Evolutionary conservation across 495 filamentous ascomycete genomes (phyloP).

Genomic region (Aspergillus panamensis): DNA sequence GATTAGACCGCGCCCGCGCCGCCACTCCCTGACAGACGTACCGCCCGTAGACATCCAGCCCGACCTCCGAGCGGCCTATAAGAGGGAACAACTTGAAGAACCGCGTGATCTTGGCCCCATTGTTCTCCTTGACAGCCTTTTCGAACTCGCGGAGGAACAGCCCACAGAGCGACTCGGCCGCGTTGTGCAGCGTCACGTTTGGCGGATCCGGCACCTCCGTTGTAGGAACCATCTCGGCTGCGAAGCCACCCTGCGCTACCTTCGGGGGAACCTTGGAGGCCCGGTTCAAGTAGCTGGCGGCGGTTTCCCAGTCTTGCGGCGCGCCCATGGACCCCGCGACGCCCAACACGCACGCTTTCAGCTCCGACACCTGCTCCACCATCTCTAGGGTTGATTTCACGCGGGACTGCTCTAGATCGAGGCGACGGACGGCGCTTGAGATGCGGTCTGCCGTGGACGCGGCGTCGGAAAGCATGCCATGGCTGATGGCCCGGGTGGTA

Average conservation of each 20-base stretch:
- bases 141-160: conserved; percentile 94
- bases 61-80: conserved; percentile 84
- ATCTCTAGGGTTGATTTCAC: conserved; percentile 88
- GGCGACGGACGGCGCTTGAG: conserved; percentile 73
- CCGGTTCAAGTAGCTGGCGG: conserved; percentile 81
- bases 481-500: conserved; percentile 76
- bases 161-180: conserved; percentile 80
- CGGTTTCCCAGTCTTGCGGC: conserved; percentile 97
- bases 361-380: conserved; percentile 92
- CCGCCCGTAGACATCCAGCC: conserved; percentile 87
- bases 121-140: conserved; percentile 78
- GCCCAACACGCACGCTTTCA: conserved; percentile 94
- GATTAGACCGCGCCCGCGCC: conserved; percentile 69
- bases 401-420: conserved; percentile 85
- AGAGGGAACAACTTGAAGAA: conserved; percentile 98
- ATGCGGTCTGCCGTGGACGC: conserved; percentile 83
- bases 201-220: conserved; percentile 93
- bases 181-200: conserved; percentile 78
- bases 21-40: conserved; percentile 96
- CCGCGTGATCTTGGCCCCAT: conserved; percentile 83
- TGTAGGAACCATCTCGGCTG: conserved; percentile 87
- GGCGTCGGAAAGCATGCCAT: conserved; percentile 81
- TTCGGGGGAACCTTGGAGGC: conserved; percentile 74
- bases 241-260: conserved; percentile 82
- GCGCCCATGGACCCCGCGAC: conserved; percentile 95